phyloP scores from a whole-genome alignment of 495 filamentous ascomycete genomes.

The Lasiosphaeria ovina region DNA sequence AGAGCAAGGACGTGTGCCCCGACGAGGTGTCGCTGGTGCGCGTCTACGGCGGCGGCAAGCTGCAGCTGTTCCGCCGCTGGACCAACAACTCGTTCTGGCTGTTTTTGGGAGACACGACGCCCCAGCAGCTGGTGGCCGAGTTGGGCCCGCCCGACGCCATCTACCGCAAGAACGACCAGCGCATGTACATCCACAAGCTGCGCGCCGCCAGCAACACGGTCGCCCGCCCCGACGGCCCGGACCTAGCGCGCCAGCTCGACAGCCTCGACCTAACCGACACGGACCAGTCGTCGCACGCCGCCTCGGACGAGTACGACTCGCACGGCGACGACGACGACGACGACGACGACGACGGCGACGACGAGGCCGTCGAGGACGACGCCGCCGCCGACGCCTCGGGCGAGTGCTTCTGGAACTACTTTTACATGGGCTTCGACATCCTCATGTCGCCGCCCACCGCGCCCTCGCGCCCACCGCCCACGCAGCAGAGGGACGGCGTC shows the following conservation, averaged over 20 bases:
- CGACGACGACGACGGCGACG: slow-evolving; percentile 49
- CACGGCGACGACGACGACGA: slow-evolving; percentile 61
- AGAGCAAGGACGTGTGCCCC: slow-evolving; percentile 62
- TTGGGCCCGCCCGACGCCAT: slow-evolving; percentile 94
- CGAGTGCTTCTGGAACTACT: slow-evolving; percentile 96
- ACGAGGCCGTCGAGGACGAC: slow-evolving; percentile 55
- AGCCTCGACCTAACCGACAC: slow-evolving; percentile 67
- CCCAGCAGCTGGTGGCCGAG: slow-evolving; percentile 85
- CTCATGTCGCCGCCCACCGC: slow-evolving; percentile 74
- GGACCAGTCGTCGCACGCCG: slow-evolving; percentile 79
- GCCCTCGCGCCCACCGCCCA: slow-evolving; percentile 59
- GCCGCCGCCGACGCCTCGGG: slow-evolving; percentile 48
- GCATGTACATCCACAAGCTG: slow-evolving; percentile 81
- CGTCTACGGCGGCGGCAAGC: slow-evolving; percentile 68
- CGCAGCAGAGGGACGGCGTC: slow-evolving; percentile 39
- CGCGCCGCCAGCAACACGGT: slow-evolving; percentile 46
- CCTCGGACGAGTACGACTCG: slow-evolving; percentile 61
- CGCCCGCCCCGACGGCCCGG: slow-evolving; percentile 48
- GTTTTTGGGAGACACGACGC: slow-evolving; percentile 73
- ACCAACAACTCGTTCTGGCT: slow-evolving; percentile 61
- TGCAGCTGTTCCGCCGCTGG: slow-evolving; percentile 70
- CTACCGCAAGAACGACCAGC: slow-evolving; percentile 87
- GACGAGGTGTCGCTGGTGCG: slow-evolving; percentile 81
- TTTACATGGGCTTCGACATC: slow-evolving; percentile 92
- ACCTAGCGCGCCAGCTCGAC: slow-evolving; percentile 39